Base-by-base conservation (phyloP, 1,284 basidiomycete species). In the Afroboletus lepidellus region DNA sequence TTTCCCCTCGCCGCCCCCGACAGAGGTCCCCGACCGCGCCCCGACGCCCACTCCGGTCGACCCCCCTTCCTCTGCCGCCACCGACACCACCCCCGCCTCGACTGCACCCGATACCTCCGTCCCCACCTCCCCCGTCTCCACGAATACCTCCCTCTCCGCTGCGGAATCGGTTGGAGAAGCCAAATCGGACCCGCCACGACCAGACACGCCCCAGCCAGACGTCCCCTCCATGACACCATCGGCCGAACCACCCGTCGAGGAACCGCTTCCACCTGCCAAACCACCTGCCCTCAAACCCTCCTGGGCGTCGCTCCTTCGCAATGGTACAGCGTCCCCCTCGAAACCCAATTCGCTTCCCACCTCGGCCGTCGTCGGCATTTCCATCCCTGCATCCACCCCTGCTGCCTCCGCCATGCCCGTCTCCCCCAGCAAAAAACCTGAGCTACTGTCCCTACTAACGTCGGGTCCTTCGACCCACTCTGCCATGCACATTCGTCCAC, bases 221-320 rank as follows among this genome's bases (percentile, higher is more conserved):
- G 8, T 38, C 5, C 18, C 27, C 13, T 27, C 32, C 2, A 4
- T 23, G 3, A 59, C 51, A 36, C 57, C 48, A 13, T 8, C 33
- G 12, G 33, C 13, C 16, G 41, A 53, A 21, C 36, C 32, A 15
- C 16, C 48, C n/a, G 0, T 3, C n/a, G 11, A 44, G 21, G 51
- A 50, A 24, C 38, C 37, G 8, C 27, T 39, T 3, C 8, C 51
- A 8, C 53, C 67, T 9, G 48, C 65, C 12, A 53, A 67, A 24
- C 59, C 72, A 27, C 46, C 66, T 24, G 51, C 66, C 9, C 62
- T 73, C 29, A 59, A 72, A 39, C 59, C 72, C 60, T 87, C 85
- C 5, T 94, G 87, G 87, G 89, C 90, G 0, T 87, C 87, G 2
- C 80, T 92, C 23, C 74, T 93, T 33, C 78, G 76, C 39, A 65